phyloP scores from a whole-genome alignment of 306 rosid species.

The Trichosanthes cucumerina region DNA sequence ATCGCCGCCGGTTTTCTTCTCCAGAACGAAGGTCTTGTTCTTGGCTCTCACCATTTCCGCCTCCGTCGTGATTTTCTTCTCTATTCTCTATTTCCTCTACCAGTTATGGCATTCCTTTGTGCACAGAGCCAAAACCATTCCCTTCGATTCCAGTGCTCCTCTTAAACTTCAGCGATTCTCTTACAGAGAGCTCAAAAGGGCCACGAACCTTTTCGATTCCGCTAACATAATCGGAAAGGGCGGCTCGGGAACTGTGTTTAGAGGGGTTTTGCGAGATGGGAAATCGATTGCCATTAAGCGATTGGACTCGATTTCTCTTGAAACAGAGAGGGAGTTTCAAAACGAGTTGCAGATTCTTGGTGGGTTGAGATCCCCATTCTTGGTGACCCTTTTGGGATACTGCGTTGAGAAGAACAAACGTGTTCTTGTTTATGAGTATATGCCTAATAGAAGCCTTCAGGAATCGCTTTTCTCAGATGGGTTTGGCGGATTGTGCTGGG shows the following conservation, averaged over 20 bases:
- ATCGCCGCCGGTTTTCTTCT: conserved; percentile 24
- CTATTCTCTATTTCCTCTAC: conserved; percentile 67
- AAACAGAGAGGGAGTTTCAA: conserved; percentile 81
- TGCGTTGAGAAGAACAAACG: conserved; percentile 70
- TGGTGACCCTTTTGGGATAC: conserved; percentile 79
- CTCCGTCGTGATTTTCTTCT: conserved; percentile 53
- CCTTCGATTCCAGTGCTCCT: conserved; percentile 73
- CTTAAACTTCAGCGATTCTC: conserved; percentile 73
- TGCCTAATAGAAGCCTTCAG: conserved; percentile 84
- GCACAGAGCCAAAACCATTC: conserved; percentile 64
- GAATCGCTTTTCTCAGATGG: conserved; percentile 78
- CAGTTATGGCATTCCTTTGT: conserved; percentile 62
- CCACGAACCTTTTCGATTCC: conserved; percentile 53
- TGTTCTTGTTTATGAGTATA: conserved; percentile 70
- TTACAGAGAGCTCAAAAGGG: conserved; percentile 66
- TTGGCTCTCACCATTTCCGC: conserved; percentile 75
- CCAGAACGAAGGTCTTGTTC: conserved; percentile 55
- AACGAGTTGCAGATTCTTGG: conserved; percentile 91
- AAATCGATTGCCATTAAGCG: conserved; percentile 70
- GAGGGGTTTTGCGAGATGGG: conserved; percentile 61
- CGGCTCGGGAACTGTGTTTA: conserved; percentile 89
- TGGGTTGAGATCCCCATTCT: conserved; percentile 72
- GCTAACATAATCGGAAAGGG: conserved; percentile 84
- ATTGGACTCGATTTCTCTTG: conserved; percentile 52
- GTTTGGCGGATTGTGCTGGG: conserved; percentile 57